These are phyloP conservation scores for Eimeria necatrix DNA, from an alignment of 169 alveolate genomes.

Conservation along the genomic window DNA sequence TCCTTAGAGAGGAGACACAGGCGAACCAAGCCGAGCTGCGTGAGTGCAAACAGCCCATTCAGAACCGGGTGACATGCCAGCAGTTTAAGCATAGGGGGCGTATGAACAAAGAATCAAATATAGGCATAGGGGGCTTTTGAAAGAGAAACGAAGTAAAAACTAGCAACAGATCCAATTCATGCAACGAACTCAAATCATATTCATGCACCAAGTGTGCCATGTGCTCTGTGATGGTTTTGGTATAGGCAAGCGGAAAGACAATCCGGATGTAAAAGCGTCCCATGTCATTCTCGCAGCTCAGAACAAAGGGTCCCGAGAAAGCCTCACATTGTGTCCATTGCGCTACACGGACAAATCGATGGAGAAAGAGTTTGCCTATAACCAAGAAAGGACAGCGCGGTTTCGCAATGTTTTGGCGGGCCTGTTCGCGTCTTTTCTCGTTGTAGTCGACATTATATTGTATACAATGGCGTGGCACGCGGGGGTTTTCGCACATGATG, in stretches of 20 bases:
- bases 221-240: background rate
- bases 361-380: conserved; percentile 45
- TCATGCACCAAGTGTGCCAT: too few relatives aligned
- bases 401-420: conserved; percentile 53
- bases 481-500: background rate
- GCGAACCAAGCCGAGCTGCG: too few relatives aligned
- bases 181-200: too few relatives aligned
- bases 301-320: background rate
- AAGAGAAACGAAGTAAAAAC: too few relatives aligned
- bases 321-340: conserved; percentile 3
- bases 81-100: too few relatives aligned
- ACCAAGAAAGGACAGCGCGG: background rate
- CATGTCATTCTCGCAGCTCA: conserved; percentile 10
- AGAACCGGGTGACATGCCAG: too few relatives aligned
- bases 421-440: background rate
- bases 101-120: too few relatives aligned
- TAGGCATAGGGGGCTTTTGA: too few relatives aligned
- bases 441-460: background rate
- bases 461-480: background rate
- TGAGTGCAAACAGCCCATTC: too few relatives aligned
- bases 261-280: background rate
- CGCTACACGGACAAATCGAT: conserved; percentile 20
- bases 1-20: background rate
- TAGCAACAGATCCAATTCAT: too few relatives aligned
- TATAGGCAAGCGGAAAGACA: background rate